These are phyloP conservation scores for Rhynchospora breviuscula DNA, from an alignment of 176 grass and related monocot genomes.

Conservation along the genomic window DNA sequence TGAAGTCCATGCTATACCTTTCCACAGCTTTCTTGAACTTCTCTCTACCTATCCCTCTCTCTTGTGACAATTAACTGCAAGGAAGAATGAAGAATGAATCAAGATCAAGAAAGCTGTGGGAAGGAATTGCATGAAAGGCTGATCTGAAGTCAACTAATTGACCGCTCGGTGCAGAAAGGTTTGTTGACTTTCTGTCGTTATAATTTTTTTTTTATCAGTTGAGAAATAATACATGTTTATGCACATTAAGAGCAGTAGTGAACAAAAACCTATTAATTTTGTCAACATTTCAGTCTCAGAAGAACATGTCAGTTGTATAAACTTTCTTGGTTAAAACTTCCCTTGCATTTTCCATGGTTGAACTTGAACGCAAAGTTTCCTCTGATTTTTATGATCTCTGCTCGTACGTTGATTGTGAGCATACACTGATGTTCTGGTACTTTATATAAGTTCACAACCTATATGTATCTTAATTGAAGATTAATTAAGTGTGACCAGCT, in stretches of 20 bases:
- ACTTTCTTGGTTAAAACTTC: background rate
- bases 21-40: constrained; percentile 99
- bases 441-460: background rate
- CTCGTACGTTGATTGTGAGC: background rate
- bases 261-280: background rate
- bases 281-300: background rate
- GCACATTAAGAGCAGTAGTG: background rate
- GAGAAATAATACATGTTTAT: background rate
- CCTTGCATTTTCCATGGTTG: background rate
- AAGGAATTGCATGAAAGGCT: constrained; percentile 73
- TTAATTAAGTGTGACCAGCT: too few relatives aligned
- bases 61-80: background rate
- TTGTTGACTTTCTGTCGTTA: background rate
- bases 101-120: constrained; percentile 99
- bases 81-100: constrained; percentile 12
- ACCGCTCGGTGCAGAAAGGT: background rate
- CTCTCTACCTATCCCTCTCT: background rate
- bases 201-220: background rate
- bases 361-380: background rate
- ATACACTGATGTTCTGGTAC: background rate
- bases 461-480: too few relatives aligned
- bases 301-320: background rate
- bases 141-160: background rate
- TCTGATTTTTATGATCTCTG: background rate
- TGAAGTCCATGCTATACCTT: constrained; percentile 74